phyloP scores from a whole-genome alignment of 2,329 filamentous ascomycete genomes.

The Penicillium sp. region DNA sequence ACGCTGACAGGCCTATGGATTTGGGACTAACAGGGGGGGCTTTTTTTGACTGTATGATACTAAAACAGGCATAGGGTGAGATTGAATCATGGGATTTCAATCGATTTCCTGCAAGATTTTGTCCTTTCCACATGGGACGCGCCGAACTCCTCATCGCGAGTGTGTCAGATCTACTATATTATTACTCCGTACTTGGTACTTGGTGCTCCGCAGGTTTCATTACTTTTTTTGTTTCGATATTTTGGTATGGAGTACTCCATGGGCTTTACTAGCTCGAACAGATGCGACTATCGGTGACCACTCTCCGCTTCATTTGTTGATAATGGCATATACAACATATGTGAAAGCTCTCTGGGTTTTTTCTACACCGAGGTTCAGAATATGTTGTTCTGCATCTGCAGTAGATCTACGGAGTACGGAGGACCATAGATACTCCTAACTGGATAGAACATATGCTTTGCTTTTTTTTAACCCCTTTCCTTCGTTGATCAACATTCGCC shows the following conservation, averaged over 20 bases:
- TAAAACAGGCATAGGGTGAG: constrained; percentile 9
- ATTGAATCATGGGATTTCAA: neutral
- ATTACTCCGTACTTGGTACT: neutral
- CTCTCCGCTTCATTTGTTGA: too few species aligned
- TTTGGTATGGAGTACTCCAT: neutral
- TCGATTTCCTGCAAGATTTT: neutral
- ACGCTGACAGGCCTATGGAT: constrained; percentile 7
- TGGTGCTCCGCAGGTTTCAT: neutral
- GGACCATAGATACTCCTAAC: too few species aligned
- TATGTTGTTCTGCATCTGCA: neutral
- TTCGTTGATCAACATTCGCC: neutral
- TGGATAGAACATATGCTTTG: neutral
- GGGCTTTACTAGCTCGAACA: neutral
- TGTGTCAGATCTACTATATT: constrained; percentile 20
- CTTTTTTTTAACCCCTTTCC: neutral
- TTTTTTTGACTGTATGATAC: constrained; percentile 9
- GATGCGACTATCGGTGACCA: neutral
- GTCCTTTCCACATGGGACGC: constrained; percentile 2
- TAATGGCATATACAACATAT: neutral
- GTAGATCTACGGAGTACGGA: too few species aligned
- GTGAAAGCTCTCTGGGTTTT: neutral
- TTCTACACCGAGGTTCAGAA: neutral
- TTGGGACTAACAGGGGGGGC: constrained; percentile 7
- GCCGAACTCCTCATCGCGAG: constrained; percentile 26
- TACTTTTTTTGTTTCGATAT: neutral